These are phyloP conservation scores for Helicostylum pulchrum DNA, from an alignment of 192 early-diverging fungal species.

Conservation along the genomic window DNA sequence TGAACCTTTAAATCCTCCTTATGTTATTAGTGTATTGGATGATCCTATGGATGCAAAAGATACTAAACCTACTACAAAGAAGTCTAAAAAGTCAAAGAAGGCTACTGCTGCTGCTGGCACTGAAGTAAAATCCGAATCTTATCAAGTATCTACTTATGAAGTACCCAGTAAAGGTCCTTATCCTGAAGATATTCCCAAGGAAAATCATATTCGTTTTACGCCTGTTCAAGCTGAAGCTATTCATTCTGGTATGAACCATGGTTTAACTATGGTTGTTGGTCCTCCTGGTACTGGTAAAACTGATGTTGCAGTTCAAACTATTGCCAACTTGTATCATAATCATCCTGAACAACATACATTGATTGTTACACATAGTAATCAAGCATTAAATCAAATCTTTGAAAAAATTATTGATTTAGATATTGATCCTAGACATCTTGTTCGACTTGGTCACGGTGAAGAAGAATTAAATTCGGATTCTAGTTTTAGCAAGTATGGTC, in stretches of 20 bases:
- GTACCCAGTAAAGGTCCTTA: conserved; percentile 71
- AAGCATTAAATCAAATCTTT: conserved; percentile 98
- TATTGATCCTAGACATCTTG: conserved; percentile 90
- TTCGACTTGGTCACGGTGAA: conserved; percentile 93
- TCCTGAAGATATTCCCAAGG: conserved; percentile 61
- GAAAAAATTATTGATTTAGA: conserved; percentile 84
- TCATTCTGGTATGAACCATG: conserved; percentile 76
- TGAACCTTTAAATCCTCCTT: conserved; percentile 58
- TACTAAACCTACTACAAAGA: conserved; percentile 35
- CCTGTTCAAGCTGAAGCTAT: conserved; percentile 84
- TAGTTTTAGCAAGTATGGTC: conserved; percentile 89
- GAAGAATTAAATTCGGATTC: conserved; percentile 81
- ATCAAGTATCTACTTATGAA: conserved; percentile 64
- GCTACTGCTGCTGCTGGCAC: conserved; percentile 23
- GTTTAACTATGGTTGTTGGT: conserved; percentile 92
- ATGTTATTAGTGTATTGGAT: conserved; percentile 69
- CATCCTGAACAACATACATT: conserved; percentile 87
- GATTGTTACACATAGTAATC: conserved; percentile 94
- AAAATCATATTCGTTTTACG: conserved; percentile 83
- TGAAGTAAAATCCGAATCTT: conserved; percentile 35
- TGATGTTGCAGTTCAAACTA: conserved; percentile 95
- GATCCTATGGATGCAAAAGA: conserved; percentile 26
- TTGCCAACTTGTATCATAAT: conserved; percentile 93
- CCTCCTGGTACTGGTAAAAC: conserved; percentile 99
- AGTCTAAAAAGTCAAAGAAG: conserved; percentile 45